Conservation (phyloP, 768 basidiomycete genomes). For the Polyporus arcularius region DNA sequence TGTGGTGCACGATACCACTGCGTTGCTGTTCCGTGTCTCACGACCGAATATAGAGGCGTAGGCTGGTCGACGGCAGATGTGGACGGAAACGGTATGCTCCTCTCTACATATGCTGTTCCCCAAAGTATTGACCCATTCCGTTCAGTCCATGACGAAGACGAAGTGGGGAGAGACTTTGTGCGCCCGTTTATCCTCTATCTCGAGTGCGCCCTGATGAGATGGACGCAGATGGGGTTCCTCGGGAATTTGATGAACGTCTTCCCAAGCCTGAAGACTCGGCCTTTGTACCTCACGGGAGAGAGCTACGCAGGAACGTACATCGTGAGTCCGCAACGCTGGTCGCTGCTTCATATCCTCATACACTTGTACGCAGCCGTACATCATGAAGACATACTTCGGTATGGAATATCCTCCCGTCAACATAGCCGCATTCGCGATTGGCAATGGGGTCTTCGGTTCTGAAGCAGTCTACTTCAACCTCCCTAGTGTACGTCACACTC, state of each 20-base stretch:
- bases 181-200: conserved; percentile 18
- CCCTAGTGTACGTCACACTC: conserved; percentile 46
- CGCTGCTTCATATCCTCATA: neutral
- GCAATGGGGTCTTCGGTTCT: conserved; percentile 63
- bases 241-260: conserved; percentile 73
- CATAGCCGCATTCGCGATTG: conserved; percentile 67
- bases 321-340: conserved; percentile 30
- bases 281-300: conserved; percentile 70
- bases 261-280: conserved; percentile 64
- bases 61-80: conserved; percentile 68
- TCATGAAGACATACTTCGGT: conserved; percentile 68
- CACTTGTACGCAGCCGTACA: conserved; percentile 57
- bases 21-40: neutral
- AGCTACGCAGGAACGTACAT: conserved; percentile 78
- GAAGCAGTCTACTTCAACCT: conserved; percentile 49
- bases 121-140: neutral
- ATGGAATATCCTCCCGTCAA: conserved; percentile 65
- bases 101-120: neutral
- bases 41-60: conserved; percentile 42
- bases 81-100: conserved; percentile 47
- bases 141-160: conserved; percentile 49
- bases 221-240: conserved; percentile 65
- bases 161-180: conserved; percentile 57
- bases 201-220: no score
- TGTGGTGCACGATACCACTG: conserved; percentile 10